These are phyloP conservation scores for Ailanthus altissimus DNA, from an alignment of 345 rosid species.

Conservation along the genomic window DNA sequence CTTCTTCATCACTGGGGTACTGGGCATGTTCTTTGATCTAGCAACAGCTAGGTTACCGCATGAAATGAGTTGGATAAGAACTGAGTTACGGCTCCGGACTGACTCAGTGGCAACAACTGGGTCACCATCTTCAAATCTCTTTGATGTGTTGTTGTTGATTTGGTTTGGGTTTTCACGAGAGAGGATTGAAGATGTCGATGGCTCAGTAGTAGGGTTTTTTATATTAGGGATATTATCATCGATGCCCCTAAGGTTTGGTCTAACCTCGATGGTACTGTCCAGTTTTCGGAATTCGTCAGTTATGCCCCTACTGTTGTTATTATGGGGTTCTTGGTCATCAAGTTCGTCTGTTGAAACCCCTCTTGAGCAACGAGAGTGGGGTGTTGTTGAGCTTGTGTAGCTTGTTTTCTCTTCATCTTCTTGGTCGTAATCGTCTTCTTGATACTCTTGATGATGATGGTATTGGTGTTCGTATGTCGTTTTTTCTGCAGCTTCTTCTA, in stretches of 20 bases:
- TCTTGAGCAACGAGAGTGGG: conserved; percentile 78
- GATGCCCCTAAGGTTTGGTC: too few relatives aligned
- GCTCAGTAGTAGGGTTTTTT: conserved; percentile 8
- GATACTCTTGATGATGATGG: conserved; percentile 34
- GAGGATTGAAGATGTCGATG: conserved; percentile 25
- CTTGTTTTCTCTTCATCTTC: conserved; percentile 74
- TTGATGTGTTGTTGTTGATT: conserved; percentile 20
- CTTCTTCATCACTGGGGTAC: conserved; percentile 22
- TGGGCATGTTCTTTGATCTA: conserved; percentile 37
- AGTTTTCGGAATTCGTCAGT: too few relatives aligned
- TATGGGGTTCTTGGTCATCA: conserved; percentile 38
- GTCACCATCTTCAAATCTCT: conserved; percentile 54
- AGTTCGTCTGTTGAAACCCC: conserved; percentile 78
- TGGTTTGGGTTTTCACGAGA: conserved; percentile 16
- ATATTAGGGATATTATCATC: too few relatives aligned
- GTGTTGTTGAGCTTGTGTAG: conserved; percentile 81
- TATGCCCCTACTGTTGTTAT: conserved; percentile 2
- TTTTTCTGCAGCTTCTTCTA: conserved; percentile 28
- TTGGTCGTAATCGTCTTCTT: conserved; percentile 40
- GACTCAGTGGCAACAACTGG: conserved; percentile 26
- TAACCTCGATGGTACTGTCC: too few relatives aligned
- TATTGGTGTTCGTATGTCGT: conserved; percentile 22
- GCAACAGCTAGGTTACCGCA: conserved; percentile 66
- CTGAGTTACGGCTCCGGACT: conserved; percentile 53
- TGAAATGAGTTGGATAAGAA: conserved; percentile 66